Base-by-base conservation (phyloP, 2,329 filamentous ascomycete species). In the Whalleya microplaca region DNA sequence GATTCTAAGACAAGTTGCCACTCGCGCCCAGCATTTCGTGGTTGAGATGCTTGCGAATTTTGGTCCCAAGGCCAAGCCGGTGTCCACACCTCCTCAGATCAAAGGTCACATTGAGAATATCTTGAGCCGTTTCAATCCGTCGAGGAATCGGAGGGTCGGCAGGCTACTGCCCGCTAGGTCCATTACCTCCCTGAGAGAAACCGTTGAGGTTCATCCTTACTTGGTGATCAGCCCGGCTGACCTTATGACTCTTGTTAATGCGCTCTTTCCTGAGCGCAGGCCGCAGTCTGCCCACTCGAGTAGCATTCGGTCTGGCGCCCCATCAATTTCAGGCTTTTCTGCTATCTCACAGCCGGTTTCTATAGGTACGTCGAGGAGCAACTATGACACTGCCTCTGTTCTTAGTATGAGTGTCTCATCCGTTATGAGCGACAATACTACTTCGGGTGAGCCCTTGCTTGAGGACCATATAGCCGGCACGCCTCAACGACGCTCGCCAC, bases 201-300 rank as follows among this genome's bases (percentile, higher is more conserved):
- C 89, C n/a, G 83, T 83, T 19, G 89, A 92, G 72, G 88, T 92
- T 9, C 89, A 90, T 68, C 89, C 88, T 29, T 95, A 92, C 69
- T 78, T 96, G 66, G 89, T 94, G 32, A 75, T 96, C 63, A 91
- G 89, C 68, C 86, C 91, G 37, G 84, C 89, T 41, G 93, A 97
- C 71, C 78, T 96, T 63, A 79, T 89, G 37, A 93, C 91, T 2
- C 76, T 96, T 66, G 84, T 96, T 61, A 91, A 95, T 71, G 88
- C 89, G 10, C 82, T 97, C 14, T 96, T 93, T 68, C 93, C 93
- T 0, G 88, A 91, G 66, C 81, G 83, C 51, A 80, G 88, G 41
- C 86, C 89, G 1, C 79, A 80, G 37, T 91, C 88, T 1, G 79
- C 78, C 53, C 81, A 84, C 40, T 88, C 77, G 61, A 85, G 78